Conservation (phyloP, 495 filamentous ascomycete species). For the Aspergillus affinis region DNA sequence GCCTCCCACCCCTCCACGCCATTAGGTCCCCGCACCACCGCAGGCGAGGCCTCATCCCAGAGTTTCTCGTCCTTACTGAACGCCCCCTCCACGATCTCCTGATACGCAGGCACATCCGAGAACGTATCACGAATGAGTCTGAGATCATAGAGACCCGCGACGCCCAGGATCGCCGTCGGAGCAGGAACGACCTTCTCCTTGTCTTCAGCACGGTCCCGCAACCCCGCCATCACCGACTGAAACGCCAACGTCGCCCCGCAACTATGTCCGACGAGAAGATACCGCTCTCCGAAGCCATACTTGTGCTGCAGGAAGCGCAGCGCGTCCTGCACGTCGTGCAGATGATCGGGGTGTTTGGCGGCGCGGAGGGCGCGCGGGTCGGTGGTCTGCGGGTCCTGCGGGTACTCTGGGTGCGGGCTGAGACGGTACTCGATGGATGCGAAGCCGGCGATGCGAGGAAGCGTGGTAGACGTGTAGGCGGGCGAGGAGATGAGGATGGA, state of each 20-base stretch:
- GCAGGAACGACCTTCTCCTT: neutral
- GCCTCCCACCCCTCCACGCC: conserved; percentile 41
- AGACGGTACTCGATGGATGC: conserved; percentile 80
- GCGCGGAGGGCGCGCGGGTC: conserved; percentile 37
- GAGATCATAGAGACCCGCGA: conserved; percentile 69
- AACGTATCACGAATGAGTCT: conserved; percentile 50
- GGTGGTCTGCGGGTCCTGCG: conserved; percentile 45
- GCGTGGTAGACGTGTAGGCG: conserved; percentile 12
- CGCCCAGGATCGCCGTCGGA: conserved; percentile 55
- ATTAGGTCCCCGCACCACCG: conserved; percentile 31
- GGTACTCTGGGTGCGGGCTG: conserved; percentile 64
- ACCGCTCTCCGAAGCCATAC: conserved; percentile 50
- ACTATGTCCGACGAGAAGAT: conserved; percentile 73
- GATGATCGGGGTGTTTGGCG: conserved; percentile 70
- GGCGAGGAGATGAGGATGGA: conserved; percentile 40
- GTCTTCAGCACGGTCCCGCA: neutral
- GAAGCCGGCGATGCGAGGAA: conserved; percentile 54
- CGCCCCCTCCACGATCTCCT: conserved; percentile 58
- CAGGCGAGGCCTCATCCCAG: conserved; percentile 57
- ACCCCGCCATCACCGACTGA: conserved; percentile 57
- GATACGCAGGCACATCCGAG: conserved; percentile 49
- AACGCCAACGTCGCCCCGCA: conserved; percentile 74
- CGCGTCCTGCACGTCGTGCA: conserved; percentile 65
- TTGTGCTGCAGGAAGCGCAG: conserved; percentile 59
- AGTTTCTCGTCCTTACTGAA: conserved; percentile 56